Conservation (phyloP, 805 yeast genomes). For the Cyberlindnera maclurae region DNA sequence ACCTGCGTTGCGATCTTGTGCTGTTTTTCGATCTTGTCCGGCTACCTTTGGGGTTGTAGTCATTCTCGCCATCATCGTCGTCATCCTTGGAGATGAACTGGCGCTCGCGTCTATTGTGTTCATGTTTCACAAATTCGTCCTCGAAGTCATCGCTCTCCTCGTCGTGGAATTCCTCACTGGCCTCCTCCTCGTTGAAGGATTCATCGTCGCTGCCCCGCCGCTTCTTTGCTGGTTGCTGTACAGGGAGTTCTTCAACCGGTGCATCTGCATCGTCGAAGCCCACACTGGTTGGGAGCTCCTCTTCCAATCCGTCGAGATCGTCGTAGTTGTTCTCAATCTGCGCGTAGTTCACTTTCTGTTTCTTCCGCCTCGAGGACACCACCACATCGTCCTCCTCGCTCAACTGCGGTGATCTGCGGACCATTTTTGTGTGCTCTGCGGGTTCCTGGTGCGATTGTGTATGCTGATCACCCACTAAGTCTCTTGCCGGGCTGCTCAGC, state of each 20-base stretch:
- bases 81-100: slow-evolving; percentile 23
- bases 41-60: slow-evolving; percentile 4
- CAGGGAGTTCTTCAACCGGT: slow-evolving; percentile 5
- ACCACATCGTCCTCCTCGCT: slow-evolving; percentile 22
- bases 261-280: slow-evolving; percentile 2
- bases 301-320: slow-evolving; percentile 17
- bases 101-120: slow-evolving; percentile 13
- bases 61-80: slow-evolving; percentile 24
- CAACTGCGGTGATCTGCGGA: background rate
- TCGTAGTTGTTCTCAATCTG: slow-evolving; percentile 28
- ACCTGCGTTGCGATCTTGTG: slow-evolving; percentile 3
- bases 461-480: no score
- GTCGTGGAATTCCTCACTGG: slow-evolving; percentile 20
- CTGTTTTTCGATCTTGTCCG: slow-evolving; percentile 10
- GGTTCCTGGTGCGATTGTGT: no score
- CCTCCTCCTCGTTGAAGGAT: slow-evolving; percentile 32
- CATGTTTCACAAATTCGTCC: slow-evolving; percentile 8
- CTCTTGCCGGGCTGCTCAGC: no score
- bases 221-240: slow-evolving; percentile 4
- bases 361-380: slow-evolving; percentile 25
- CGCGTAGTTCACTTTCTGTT: slow-evolving; percentile 28
- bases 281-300: slow-evolving; percentile 8
- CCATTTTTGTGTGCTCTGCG: background rate
- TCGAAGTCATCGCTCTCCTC: slow-evolving; percentile 11
- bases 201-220: slow-evolving; percentile 22